These are phyloP conservation scores for Aspergillus arachidicola DNA, from an alignment of 2,329 filamentous ascomycete species.

Conservation along the genomic window DNA sequence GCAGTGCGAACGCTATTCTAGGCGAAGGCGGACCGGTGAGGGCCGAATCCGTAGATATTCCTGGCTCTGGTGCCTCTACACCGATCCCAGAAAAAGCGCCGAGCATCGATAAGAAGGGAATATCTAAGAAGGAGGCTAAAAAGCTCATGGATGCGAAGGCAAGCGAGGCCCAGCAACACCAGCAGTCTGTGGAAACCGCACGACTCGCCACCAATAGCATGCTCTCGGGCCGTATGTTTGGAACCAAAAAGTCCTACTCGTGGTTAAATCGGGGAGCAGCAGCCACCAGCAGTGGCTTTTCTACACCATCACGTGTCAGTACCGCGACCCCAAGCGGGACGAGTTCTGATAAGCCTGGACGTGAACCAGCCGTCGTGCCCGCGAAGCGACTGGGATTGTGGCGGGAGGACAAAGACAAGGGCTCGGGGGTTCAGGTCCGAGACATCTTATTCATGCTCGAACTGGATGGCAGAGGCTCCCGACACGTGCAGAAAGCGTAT, in stretches of 20 bases:
- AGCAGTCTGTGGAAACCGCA: slow-evolving; percentile 81
- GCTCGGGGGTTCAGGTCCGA: slow-evolving; percentile 77
- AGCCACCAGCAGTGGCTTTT: slow-evolving; percentile 39
- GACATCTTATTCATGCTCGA: slow-evolving; percentile 82
- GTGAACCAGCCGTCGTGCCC: slow-evolving; percentile 39
- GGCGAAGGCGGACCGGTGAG: slow-evolving; percentile 54
- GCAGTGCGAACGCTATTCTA: slow-evolving; percentile 57
- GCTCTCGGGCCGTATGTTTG: slow-evolving; percentile 51
- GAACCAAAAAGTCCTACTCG: slow-evolving; percentile 51
- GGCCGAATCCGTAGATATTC: slow-evolving; percentile 60
- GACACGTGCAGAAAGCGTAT: slow-evolving; percentile 48
- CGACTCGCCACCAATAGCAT: slow-evolving; percentile 72
- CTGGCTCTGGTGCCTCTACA: slow-evolving; percentile 62
- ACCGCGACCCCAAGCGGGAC: slow-evolving; percentile 31
- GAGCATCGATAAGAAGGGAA: slow-evolving; percentile 65
- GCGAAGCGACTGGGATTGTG: slow-evolving; percentile 70
- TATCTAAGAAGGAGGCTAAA: slow-evolving; percentile 86
- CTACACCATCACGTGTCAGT: slow-evolving; percentile 38
- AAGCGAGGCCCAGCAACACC: slow-evolving; percentile 76
- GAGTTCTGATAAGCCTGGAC: slow-evolving; percentile 33
- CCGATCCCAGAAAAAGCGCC: slow-evolving; percentile 55
- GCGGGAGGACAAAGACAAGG: slow-evolving; percentile 77
- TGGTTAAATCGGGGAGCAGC: slow-evolving; percentile 46
- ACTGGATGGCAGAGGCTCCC: slow-evolving; percentile 63
- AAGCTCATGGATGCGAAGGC: slow-evolving; percentile 72